Conservation (phyloP, 192 early-diverging fungal species). For the Coemansia sp. region DNA sequence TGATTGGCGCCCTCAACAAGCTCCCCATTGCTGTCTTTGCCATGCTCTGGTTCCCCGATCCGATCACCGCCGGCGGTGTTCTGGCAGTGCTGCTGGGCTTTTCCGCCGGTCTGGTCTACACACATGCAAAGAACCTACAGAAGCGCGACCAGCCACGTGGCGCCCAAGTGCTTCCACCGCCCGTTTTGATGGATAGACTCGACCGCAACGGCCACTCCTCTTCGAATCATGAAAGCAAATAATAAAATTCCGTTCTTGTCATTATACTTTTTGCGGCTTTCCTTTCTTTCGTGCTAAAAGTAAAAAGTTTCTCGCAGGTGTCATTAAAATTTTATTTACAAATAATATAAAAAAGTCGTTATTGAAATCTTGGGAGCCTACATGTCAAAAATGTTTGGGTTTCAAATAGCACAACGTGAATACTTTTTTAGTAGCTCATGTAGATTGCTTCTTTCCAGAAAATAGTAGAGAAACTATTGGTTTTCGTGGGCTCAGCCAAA, state of each 20-base stretch:
- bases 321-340: background rate
- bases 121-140: slow-evolving; percentile 68
- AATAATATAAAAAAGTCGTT: background rate
- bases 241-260: slow-evolving; percentile 5
- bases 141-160: slow-evolving; percentile 56
- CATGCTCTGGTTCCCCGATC: slow-evolving; percentile 93
- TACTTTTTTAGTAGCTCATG: background rate
- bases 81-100: slow-evolving; percentile 87
- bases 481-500: slow-evolving; percentile 32
- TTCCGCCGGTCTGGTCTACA: slow-evolving; percentile 71
- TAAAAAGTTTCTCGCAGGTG: too few relatives aligned
- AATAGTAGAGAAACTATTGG: too few relatives aligned
- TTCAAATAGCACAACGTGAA: too few relatives aligned
- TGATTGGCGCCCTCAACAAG: slow-evolving; percentile 99
- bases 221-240: slow-evolving; percentile 12
- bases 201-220: slow-evolving; percentile 12
- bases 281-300: too few relatives aligned
- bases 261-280: slow-evolving; percentile 8
- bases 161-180: slow-evolving; percentile 44
- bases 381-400: background rate
- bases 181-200: slow-evolving; percentile 53
- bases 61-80: slow-evolving; percentile 77
- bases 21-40: slow-evolving; percentile 93
- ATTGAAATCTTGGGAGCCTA: too few relatives aligned
- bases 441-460: too few relatives aligned